These are phyloP conservation scores for Helianthus tuberosus DNA, from an alignment of 129 eudicot genomes.

Conservation along the genomic window DNA sequence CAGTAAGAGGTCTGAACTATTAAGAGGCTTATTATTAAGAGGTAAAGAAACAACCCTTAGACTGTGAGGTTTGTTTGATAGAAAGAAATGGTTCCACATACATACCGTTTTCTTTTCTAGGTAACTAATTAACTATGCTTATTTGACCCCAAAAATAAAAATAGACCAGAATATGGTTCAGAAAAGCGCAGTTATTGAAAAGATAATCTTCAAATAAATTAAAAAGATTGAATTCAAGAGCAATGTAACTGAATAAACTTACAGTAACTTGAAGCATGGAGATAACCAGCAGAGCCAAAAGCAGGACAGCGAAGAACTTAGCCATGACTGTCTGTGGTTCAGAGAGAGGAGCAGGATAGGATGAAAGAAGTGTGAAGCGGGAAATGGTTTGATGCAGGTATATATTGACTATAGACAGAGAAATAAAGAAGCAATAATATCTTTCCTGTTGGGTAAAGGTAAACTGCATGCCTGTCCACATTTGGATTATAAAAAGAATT, in stretches of 20 bases:
- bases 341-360: no score
- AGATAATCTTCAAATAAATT: not conserved
- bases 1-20: no score
- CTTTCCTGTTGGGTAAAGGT: not conserved
- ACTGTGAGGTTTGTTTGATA: no score
- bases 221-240: not conserved
- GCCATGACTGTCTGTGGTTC: conserved; percentile 40
- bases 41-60: no score
- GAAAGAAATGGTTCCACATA: no score
- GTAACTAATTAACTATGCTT: no score
- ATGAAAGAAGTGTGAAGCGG: not conserved
- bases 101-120: no score
- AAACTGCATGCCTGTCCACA: conserved; percentile 35
- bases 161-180: no score
- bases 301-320: conserved; percentile 45
- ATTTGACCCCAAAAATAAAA: no score
- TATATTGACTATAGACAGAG: conserved; percentile 19
- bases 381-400: conserved; percentile 25
- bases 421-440: not conserved
- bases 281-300: conserved; percentile 56
- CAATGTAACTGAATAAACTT: conserved; percentile 6
- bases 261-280: conserved; percentile 53
- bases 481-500: not conserved
- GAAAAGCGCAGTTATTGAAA: no score
- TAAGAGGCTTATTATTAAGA: no score